Conservation (phyloP, 2,329 filamentous ascomycete genomes). For the Shiraia bambusicola region DNA sequence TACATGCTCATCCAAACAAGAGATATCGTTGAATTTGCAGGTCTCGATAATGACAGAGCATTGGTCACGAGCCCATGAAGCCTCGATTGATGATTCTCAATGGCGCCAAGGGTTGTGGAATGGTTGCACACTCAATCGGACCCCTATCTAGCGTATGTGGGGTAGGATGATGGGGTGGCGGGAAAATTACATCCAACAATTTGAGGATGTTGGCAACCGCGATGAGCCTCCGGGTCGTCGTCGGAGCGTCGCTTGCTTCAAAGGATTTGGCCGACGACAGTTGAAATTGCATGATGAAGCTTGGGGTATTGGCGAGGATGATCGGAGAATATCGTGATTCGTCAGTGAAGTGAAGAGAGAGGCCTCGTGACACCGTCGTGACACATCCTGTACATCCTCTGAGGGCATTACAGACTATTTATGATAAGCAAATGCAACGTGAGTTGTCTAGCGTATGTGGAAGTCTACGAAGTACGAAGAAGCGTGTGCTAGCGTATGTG, state of each 20-base stretch:
- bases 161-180: slow-evolving; percentile 13
- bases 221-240: slow-evolving; percentile 11
- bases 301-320: slow-evolving; percentile 4
- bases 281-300: slow-evolving; percentile 5
- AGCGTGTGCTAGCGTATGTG: slow-evolving; percentile 30
- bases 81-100: too few species aligned
- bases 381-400: slow-evolving; percentile 8
- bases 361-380: slow-evolving; percentile 18
- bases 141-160: slow-evolving; percentile 18
- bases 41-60: too few species aligned
- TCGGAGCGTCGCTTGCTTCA: slow-evolving; percentile 17
- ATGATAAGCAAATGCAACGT: slow-evolving; percentile 12
- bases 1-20: too few species aligned
- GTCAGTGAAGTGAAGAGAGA: slow-evolving; percentile 2
- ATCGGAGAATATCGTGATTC: slow-evolving; percentile 13
- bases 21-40: too few species aligned
- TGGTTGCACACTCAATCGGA: slow-evolving; percentile 4
- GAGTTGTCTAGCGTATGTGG: slow-evolving; percentile 36
- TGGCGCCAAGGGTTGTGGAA: too few species aligned
- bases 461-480: slow-evolving; percentile 17
- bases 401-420: slow-evolving; percentile 1
- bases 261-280: slow-evolving; percentile 10
- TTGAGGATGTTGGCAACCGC: slow-evolving; percentile 4
- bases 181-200: slow-evolving; percentile 7
- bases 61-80: too few species aligned